A percentile compares a stretch with the other conserved stretches of the same genome.
phyloP scores from a whole-genome alignment of 208 protist species.

The Entamoeba invadens region DNA sequence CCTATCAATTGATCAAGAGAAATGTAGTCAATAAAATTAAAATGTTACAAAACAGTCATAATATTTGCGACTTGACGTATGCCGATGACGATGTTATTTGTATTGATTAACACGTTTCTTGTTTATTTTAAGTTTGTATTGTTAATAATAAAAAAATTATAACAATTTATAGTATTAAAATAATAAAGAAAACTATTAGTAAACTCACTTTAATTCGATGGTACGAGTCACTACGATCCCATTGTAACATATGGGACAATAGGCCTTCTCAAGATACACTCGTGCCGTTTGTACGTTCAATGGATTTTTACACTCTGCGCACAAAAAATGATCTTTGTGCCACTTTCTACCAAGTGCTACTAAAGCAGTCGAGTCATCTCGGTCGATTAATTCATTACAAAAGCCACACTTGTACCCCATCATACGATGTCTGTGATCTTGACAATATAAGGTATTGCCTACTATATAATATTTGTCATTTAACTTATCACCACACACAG shows the following conservation, averaged over 20 bases:
- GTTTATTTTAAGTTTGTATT: too few relatives aligned
- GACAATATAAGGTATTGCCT: neutral
- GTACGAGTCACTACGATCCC: neutral
- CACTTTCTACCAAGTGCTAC: neutral
- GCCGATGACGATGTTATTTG: too few relatives aligned
- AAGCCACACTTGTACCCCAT: neutral
- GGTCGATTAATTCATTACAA: neutral
- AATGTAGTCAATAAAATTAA: too few relatives aligned
- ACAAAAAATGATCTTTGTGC: neutral
- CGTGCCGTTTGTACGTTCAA: neutral
- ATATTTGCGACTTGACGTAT: too few relatives aligned
- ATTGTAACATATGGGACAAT: neutral
- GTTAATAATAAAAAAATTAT: too few relatives aligned
- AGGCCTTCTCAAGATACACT: neutral
- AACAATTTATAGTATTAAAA: too few relatives aligned
- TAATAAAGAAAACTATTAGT: too few relatives aligned
- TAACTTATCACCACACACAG: neutral
- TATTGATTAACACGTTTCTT: too few relatives aligned
- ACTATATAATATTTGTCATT: neutral
- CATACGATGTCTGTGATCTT: neutral
- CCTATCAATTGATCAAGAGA: too few relatives aligned
- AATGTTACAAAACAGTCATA: too few relatives aligned
- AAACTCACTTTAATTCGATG: neutral
- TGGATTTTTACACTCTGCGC: neutral
- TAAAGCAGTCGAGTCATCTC: neutral